These are phyloP conservation scores for Solanum verrucosum DNA, from an alignment of 257 asterid species.

Conservation along the genomic window DNA sequence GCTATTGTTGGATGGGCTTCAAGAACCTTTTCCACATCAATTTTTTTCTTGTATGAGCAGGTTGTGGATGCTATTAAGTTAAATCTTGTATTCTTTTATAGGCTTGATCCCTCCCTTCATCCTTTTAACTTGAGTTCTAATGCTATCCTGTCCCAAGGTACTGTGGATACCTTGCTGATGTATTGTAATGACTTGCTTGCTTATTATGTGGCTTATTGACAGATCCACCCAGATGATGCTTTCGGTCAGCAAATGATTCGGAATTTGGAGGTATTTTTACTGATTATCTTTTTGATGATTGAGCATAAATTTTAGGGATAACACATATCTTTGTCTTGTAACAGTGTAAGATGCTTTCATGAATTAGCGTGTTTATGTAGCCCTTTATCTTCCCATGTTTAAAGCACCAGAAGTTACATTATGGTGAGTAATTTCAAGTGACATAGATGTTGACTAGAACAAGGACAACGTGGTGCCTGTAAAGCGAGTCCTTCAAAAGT, in stretches of 20 bases:
- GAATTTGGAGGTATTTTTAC: slow-evolving; percentile 76
- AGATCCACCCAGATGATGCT: slow-evolving; percentile 98
- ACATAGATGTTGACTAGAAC: neutral
- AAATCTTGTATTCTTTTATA: slow-evolving; percentile 1
- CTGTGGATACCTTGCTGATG: neutral
- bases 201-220: slow-evolving; percentile 1
- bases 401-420: neutral
- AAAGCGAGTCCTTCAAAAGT: neutral
- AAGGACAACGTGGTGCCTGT: neutral
- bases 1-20: slow-evolving; percentile 85
- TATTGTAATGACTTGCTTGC: neutral
- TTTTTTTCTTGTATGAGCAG: slow-evolving; percentile 97
- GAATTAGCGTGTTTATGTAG: neutral
- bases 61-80: slow-evolving; percentile 24
- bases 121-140: neutral
- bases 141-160: neutral
- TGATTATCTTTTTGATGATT: neutral
- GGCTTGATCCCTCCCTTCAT: neutral
- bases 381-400: neutral
- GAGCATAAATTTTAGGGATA: neutral
- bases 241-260: slow-evolving; percentile 97
- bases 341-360: neutral
- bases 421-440: neutral
- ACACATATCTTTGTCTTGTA: neutral
- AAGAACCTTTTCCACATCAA: slow-evolving; percentile 73